Evolutionary conservation across 495 filamentous ascomycete species (phyloP).

Genomic region (Polyplosphaeria fusca): DNA sequence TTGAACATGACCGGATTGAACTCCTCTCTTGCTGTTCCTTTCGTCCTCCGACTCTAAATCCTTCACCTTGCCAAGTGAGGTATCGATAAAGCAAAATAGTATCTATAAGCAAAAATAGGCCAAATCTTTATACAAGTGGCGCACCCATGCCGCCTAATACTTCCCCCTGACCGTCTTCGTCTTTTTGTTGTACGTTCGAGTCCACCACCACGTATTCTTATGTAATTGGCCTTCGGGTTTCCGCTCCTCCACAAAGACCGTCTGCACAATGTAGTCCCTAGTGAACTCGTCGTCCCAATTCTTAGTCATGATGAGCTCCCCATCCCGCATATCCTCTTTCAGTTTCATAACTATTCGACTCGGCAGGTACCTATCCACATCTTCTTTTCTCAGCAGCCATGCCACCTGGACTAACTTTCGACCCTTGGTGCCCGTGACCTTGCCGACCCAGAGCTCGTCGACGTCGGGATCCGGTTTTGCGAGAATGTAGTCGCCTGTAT

Average conservation of each 20-base stretch:
- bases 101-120: too few relatives aligned
- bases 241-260: not conserved
- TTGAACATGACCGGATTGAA: too few relatives aligned
- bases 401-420: not conserved
- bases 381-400: not conserved
- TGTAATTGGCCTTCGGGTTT: not conserved
- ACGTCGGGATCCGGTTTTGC: too few relatives aligned
- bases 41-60: too few relatives aligned
- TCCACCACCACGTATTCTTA: not conserved
- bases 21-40: too few relatives aligned
- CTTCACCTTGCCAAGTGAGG: too few relatives aligned
- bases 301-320: not conserved
- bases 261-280: not conserved
- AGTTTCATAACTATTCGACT: not conserved
- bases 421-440: not conserved
- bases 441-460: not conserved
- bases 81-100: too few relatives aligned
- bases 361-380: not conserved
- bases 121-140: too few relatives aligned
- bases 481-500: not conserved
- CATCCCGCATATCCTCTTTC: not conserved
- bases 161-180: too few relatives aligned
- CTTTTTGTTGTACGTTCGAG: too few relatives aligned
- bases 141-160: too few relatives aligned
- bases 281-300: not conserved